These are phyloP conservation scores for Suillus fuscotomentosus DNA, from an alignment of 768 basidiomycete genomes.

Conservation along the genomic window DNA sequence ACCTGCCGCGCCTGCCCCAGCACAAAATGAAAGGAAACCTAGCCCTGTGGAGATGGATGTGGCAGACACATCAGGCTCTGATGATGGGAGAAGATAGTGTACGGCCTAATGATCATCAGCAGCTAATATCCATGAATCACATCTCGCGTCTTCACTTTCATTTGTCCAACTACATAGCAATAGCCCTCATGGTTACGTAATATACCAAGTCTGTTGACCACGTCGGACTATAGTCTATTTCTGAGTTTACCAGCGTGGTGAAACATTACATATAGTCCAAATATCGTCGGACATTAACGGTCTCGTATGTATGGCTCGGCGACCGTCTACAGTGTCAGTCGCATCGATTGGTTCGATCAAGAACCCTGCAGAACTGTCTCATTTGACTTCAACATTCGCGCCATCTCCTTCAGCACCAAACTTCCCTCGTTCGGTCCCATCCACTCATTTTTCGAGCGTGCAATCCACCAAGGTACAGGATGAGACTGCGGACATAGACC, in stretches of 20 bases:
- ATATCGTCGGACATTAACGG: background rate
- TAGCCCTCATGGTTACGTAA: constrained; percentile 22
- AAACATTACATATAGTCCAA: background rate
- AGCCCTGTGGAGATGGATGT: constrained; percentile 20
- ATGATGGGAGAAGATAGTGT: constrained; percentile 24
- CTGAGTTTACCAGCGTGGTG: background rate
- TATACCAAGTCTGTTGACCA: constrained; percentile 4
- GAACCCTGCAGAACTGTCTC: constrained; percentile 10
- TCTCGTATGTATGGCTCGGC: constrained; percentile 34
- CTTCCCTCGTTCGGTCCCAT: constrained; percentile 9
- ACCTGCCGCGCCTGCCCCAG: constrained; percentile 29
- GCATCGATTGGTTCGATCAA: constrained; percentile 23
- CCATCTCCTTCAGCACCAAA: constrained; percentile 13
- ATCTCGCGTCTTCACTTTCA: background rate
- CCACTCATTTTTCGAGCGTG: constrained; percentile 7
- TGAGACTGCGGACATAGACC: constrained; percentile 39
- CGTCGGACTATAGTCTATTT: background rate
- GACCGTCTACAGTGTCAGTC: constrained; percentile 35
- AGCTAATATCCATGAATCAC: constrained; percentile 2
- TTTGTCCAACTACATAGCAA: constrained; percentile 3
- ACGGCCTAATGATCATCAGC: constrained; percentile 10
- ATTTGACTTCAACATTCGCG: constrained; percentile 6
- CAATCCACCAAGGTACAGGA: constrained; percentile 16
- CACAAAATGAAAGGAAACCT: constrained; percentile 30
- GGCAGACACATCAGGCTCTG: constrained; percentile 16